Percentiles rank a stretch among this genome's conserved stretches.
These are phyloP conservation scores for Arthrobotrys musiformis DNA, from an alignment of 2,329 filamentous ascomycete species.

Conservation along the genomic window DNA sequence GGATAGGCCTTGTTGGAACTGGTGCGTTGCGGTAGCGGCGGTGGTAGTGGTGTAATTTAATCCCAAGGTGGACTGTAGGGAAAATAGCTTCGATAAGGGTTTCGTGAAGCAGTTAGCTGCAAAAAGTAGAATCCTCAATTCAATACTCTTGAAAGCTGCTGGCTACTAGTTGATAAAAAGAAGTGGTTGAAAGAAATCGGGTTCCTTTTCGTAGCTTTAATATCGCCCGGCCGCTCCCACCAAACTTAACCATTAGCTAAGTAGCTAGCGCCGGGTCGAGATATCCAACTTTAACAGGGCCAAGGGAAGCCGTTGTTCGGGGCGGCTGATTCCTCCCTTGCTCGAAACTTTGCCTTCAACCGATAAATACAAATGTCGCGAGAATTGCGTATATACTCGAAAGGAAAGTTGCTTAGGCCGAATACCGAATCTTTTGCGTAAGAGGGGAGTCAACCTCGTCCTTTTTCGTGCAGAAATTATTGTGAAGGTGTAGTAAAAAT, in stretches of 20 bases:
- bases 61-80: neutral
- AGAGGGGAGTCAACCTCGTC: constrained; percentile 16
- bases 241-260: constrained; percentile 32
- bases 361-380: constrained; percentile 50
- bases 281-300: constrained; percentile 33
- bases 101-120: constrained; percentile 8
- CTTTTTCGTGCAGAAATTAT: constrained; percentile 37
- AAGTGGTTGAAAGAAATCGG: constrained; percentile 29
- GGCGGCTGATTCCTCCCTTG: constrained; percentile 43
- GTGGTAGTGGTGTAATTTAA: constrained; percentile 5
- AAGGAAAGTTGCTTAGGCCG: constrained; percentile 17
- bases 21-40: constrained; percentile 30
- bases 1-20: constrained; percentile 21
- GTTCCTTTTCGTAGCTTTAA: constrained; percentile 49
- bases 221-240: constrained; percentile 36
- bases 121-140: constrained; percentile 19
- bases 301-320: constrained; percentile 41
- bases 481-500: constrained; percentile 54
- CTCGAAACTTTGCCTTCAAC: constrained; percentile 38
- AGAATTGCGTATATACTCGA: constrained; percentile 53
- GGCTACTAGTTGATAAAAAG: constrained; percentile 14
- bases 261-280: constrained; percentile 40
- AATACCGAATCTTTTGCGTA: constrained; percentile 31
- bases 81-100: neutral
- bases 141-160: constrained; percentile 14